Conservation (phyloP, 129 eudicot genomes). For the Daucus carota region DNA sequence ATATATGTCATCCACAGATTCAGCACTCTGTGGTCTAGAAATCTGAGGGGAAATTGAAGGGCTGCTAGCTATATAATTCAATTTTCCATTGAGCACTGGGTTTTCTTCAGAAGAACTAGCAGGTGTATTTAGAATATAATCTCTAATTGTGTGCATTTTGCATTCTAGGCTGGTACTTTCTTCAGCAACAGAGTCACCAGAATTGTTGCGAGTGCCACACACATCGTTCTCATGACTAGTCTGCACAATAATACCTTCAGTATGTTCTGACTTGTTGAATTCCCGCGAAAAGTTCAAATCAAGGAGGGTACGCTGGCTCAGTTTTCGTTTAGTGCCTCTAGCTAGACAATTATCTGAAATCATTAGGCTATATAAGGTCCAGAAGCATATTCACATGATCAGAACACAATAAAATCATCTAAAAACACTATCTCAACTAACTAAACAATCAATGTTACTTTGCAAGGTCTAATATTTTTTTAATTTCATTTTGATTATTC, state of each 20-base stretch:
- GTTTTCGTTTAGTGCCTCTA: conserved; percentile 78
- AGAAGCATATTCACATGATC: no score
- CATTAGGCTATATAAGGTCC: background rate
- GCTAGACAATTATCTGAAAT: conserved; percentile 73
- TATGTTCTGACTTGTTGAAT: conserved; percentile 16
- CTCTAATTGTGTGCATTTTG: conserved; percentile 21
- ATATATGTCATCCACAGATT: conserved; percentile 28
- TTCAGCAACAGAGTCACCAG: conserved; percentile 18
- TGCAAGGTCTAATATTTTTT: background rate
- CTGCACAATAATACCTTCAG: conserved; percentile 12
- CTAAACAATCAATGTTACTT: background rate
- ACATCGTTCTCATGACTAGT: conserved; percentile 11
- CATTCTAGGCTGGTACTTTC: conserved; percentile 8
- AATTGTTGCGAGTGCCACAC: background rate
- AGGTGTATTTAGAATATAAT: conserved; percentile 8
- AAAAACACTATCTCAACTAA: background rate
- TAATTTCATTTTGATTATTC: no score
- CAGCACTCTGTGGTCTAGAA: conserved; percentile 24
- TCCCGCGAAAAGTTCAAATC: conserved; percentile 54
- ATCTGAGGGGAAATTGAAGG: conserved; percentile 16
- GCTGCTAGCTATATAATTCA: conserved; percentile 14
- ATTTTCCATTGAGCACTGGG: conserved; percentile 9
- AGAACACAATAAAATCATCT: no score
- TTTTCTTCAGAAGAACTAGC: conserved; percentile 21
- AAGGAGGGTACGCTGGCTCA: conserved; percentile 79